Base-by-base conservation (phyloP, 1,284 basidiomycete genomes). In the Irpex lacteus region DNA sequence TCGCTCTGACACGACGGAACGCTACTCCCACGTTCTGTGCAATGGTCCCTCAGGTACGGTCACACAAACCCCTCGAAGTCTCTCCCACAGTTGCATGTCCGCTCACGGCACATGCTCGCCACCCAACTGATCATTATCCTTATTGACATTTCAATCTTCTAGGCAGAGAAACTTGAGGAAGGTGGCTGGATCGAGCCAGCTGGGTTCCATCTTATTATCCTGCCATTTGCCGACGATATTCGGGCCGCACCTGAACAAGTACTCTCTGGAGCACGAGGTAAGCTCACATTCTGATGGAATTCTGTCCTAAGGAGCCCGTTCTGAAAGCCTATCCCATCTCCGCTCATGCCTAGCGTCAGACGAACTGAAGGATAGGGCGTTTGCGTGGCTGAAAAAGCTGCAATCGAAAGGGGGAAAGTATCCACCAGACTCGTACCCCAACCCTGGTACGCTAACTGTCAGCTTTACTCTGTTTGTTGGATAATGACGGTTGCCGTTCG, bases 171-270 rank as follows among this genome's bases (percentile, higher is more conserved):
- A 38, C 78, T 82, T 40, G 88, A 90, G 58, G 86, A 90, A 53
- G 86, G 83, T 6, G 93, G 92, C 1, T 90, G 94, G 84, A 82
- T 84, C 50, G 88, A 92, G 60, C 94, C 97, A 19, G 88, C 94
- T 0, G 98, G 98, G 1, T 94, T 99, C 74, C 94, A 98, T 77
- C 81, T 98, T 60, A 91, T 98, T 65, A 89, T 90, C 8, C 77
- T 98, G 26, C 96, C 97, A 0, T 99, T 92, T 72, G 92, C 93
- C 5, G 97, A 99, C 73, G 98, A 99, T 71, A 90, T 99, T 59
- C 88, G 97, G 56, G 82, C 85, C 37, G 89, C 89, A 5, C 90
- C 92, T 55, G 74, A 87, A 59, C 80, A 85, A 62, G 59, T 63
- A 77, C 83, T 66, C 84, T 76, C 3, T 75, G 82, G 72, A 83